Base-by-base conservation (phyloP, 2,329 filamentous ascomycete species). In the Trichoderma sp. region DNA sequence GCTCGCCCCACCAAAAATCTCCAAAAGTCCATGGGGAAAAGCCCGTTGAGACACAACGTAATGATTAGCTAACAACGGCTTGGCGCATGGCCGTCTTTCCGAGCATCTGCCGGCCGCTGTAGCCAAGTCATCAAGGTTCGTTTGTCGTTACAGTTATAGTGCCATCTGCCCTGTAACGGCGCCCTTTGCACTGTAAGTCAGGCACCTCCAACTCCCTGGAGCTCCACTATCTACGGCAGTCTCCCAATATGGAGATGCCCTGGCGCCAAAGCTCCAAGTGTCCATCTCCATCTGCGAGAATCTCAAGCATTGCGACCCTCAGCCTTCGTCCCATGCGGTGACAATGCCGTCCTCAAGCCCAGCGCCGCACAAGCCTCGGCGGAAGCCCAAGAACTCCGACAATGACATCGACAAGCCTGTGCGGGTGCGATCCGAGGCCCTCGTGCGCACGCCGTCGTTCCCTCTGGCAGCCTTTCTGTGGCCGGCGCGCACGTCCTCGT, bases 401-500 rank as follows among this genome's bases (percentile, higher is more conserved):
- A 79, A 80, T 71, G 79, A 77, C 65, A 77, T 77, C 74, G 80
- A 81, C 71, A 79, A 81, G 73, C 73, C 64, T 7, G 37, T 67
- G 54, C 74, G 73, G 32, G 34, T 71, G 49, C 77, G 75, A 34
- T 67, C 74, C 64, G 85, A 87, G 71, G 77, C 82, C 61, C 79
- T 86, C 66, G 79, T 86, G 63, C 83, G 85, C 60, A 80, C 83
- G 52, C 95, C 95, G 37, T 88, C 92, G 4, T 98, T 97, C 76
- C 95, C 96, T 51, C 86, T 99, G 26, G 94, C 93, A 1, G 90
- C 94, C n/a, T 95, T 99, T 76, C 87, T 99, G 61, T 97, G 95
- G 93, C 94, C 94, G 61, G 92, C 94, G 26, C 90, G 94, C 72
- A 90, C 90, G 63, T 91, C 91, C 0, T 84, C 89, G 21, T 97